Evolutionary conservation across 2,329 filamentous ascomycete species (phyloP), one percentile per base, ranked within the genome.

Genomic region (Celoporthe dispersa): DNA sequence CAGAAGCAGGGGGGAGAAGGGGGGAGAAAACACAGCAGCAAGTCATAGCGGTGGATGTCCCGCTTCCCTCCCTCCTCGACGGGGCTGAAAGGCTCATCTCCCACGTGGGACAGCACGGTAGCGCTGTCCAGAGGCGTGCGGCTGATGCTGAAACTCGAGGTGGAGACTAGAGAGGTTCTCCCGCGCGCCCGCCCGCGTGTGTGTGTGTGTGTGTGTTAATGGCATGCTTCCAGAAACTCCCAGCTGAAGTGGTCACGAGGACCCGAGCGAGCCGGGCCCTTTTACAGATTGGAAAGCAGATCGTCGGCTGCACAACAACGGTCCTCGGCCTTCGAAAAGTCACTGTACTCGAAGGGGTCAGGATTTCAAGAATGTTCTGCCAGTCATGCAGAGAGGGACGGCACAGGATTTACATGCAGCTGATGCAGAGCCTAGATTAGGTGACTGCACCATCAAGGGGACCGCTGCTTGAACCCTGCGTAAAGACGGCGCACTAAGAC

Each of bases 131-230:
- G 60, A 44, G 53, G n/a, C 11, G 51, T 66, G 61, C 44, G 63
- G 69, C 66, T 71, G 66, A 64, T 33, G 39, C 57, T 62, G 59
- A 53, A 51, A 33, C 31, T 61, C 33, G 57, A 35, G 33, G 28
- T 44, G 41, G 48, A 37, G 35, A 22, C 66, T 37, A 19, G 1
- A 48, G 19, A 25, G 25, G 44, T 28, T 33, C 28, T n/a, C 11
- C 6, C 6, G 14, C 12, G n/a, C 19, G 14, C 11, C 6, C 6
- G 14, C 44, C 9, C 2, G 44, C 16, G 44, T 48, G 44, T 7
- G 22, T 48, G 7, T n/a, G 44, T n/a, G 44, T 2, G 44, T 62
- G n/a, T 19, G 9, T 41, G 16, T n/a, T 44, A 41, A 31, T 3
- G 37, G 19, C 41, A 9, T 31, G 5, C 53, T 33, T 33, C 28